A percentile compares a stretch with the other conserved stretches of the same genome.
Evolutionary conservation across 805 yeast genomes (phyloP).

Genomic region (Candida methanosorbosa): DNA sequence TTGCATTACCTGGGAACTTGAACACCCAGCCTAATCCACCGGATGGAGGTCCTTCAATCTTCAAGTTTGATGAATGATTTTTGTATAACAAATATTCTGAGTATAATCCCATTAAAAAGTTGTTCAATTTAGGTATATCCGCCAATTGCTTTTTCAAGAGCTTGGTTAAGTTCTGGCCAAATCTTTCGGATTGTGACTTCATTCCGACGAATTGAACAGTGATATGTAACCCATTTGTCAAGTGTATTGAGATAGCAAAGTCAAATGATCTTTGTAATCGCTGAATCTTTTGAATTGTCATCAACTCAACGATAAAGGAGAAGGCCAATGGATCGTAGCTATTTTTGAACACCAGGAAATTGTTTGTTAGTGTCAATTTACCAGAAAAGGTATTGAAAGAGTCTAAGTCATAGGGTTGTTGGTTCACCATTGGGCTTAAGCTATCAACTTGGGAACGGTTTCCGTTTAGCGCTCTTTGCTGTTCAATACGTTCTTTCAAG

Average conservation of each 20-base stretch:
- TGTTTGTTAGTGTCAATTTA: conserved; percentile 60
- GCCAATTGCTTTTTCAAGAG: conserved; percentile 55
- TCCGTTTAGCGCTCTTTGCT: background rate
- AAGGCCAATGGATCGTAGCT: conserved; percentile 61
- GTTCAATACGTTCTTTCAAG: conserved; percentile 7
- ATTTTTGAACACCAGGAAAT: conserved; percentile 68
- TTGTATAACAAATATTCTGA: conserved; percentile 75
- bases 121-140: conserved; percentile 51
- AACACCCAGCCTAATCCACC: conserved; percentile 85
- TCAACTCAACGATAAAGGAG: conserved; percentile 60
- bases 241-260: conserved; percentile 65
- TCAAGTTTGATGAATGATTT: conserved; percentile 36
- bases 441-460: background rate
- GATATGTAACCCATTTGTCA: conserved; percentile 56
- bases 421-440: no score
- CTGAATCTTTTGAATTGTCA: conserved; percentile 78
- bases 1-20: conserved; percentile 86
- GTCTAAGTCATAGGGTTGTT: background rate
- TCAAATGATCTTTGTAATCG: conserved; percentile 71
- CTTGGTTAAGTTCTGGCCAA: conserved; percentile 59
- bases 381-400: conserved; percentile 32
- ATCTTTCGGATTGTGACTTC: conserved; percentile 69
- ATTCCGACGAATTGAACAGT: conserved; percentile 72
- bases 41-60: conserved; percentile 45
- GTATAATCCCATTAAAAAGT: conserved; percentile 64